These are phyloP conservation scores for Fusarium avenaceum DNA, from an alignment of 2,329 filamentous ascomycete species.

Conservation along the genomic window DNA sequence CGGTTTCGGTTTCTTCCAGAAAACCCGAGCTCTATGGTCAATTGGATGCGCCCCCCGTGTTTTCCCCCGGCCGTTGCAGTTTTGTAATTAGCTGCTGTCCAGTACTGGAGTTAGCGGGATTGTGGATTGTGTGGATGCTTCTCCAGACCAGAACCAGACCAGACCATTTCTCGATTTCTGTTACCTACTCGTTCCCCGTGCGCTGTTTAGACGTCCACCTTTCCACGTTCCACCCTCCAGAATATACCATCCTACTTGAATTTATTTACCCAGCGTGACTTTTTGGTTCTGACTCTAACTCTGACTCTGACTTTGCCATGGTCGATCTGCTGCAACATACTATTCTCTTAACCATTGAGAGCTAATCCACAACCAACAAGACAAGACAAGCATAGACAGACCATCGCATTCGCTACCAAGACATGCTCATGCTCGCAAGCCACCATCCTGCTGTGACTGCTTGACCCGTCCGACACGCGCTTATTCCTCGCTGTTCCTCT, in stretches of 20 bases:
- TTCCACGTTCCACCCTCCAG: background rate
- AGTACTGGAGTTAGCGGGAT: constrained; percentile 1
- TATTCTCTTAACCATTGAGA: constrained; percentile 1
- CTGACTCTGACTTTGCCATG: constrained; percentile 11
- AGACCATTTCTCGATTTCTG: constrained; percentile 24
- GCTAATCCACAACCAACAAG: constrained; percentile 1
- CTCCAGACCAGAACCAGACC: constrained; percentile 28
- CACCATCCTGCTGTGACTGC: constrained; percentile 41
- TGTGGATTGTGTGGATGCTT: constrained; percentile 17
- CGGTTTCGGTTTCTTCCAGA: constrained; percentile 47
- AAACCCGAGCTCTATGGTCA: constrained; percentile 35
- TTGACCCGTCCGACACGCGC: constrained; percentile 47
- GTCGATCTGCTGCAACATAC: constrained; percentile 7
- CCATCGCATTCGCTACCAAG: constrained; percentile 29
- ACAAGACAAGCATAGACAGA: constrained; percentile 22
- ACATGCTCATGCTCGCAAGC: constrained; percentile 39
- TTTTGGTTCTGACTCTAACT: too few relatives aligned
- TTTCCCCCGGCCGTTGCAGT: constrained; percentile 23
- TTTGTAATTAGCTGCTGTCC: background rate
- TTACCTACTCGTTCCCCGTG: constrained; percentile 23
- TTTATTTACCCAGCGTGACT: background rate
- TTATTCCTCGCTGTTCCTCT: constrained; percentile 9
- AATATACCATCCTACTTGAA: background rate
- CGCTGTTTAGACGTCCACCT: constrained; percentile 11
- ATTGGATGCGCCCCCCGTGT: constrained; percentile 22